Evolutionary conservation across 1,284 basidiomycete genomes (phyloP).

Genomic region (Ceratobasidium sp.): DNA sequence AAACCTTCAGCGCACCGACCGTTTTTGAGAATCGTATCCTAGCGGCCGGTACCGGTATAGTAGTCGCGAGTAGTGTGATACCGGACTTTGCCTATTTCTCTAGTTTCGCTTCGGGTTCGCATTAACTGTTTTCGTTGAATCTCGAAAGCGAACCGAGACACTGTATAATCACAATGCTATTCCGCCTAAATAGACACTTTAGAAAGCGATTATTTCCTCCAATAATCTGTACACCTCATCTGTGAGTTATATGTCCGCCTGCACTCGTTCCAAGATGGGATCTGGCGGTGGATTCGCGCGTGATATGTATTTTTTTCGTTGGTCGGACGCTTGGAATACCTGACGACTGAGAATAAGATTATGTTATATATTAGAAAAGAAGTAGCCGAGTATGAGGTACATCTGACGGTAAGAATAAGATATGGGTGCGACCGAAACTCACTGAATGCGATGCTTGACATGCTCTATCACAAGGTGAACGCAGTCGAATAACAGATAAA

Average conservation of each 20-base stretch:
- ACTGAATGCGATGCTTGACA: too few species aligned
- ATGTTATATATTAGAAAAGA: too few species aligned
- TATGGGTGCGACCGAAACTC: too few species aligned
- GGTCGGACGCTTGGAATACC: slow-evolving; percentile 8
- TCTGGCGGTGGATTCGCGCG: neutral
- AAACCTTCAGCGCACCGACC: too few species aligned
- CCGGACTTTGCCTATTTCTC: slow-evolving; percentile 96
- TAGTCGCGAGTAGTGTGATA: slow-evolving; percentile 82
- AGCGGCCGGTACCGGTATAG: slow-evolving; percentile 95
- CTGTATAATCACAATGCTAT: slow-evolving; percentile 80
- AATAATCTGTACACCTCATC: slow-evolving; percentile 76
- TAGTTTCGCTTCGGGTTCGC: slow-evolving; percentile 61
- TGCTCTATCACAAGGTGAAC: too few species aligned
- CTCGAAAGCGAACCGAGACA: too few species aligned
- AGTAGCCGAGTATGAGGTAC: too few species aligned
- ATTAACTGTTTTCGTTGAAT: neutral
- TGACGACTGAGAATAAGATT: too few species aligned
- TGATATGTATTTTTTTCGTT: neutral
- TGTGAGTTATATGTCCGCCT: slow-evolving; percentile 53
- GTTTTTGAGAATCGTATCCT: too few species aligned
- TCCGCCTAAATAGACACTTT: slow-evolving; percentile 72
- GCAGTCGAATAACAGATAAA: too few species aligned
- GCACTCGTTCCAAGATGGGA: neutral
- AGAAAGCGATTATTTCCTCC: slow-evolving; percentile 72
- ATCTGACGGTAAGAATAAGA: too few species aligned